A percentile compares a stretch with the other conserved stretches of the same genome.
phyloP scores from a whole-genome alignment of 495 filamentous ascomycete genomes.

The Aspergillus mulundensis region DNA sequence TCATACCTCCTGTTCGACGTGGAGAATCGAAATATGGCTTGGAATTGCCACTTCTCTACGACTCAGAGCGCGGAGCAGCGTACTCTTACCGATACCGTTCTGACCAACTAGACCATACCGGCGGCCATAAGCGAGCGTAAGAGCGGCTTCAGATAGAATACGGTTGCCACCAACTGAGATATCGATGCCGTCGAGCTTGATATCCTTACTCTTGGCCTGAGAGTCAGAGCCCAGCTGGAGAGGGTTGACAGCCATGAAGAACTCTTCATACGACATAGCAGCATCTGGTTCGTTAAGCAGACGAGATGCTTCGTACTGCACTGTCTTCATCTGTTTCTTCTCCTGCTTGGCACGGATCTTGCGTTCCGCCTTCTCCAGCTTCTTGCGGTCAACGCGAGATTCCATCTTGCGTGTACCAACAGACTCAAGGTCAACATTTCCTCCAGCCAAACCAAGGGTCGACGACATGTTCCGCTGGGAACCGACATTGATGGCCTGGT shows the following conservation, averaged over 20 bases:
- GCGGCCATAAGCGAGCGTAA: conserved; percentile 89
- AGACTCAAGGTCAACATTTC: conserved; percentile 86
- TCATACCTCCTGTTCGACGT: conserved; percentile 93
- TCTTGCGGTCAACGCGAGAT: conserved; percentile 96
- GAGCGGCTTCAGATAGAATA: conserved; percentile 82
- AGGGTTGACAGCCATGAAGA: conserved; percentile 99
- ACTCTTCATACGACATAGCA: conserved; percentile 96
- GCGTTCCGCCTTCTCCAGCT: conserved; percentile 96
- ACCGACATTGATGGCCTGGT: conserved; percentile 93
- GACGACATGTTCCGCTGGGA: conserved; percentile 93
- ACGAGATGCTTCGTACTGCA: conserved; percentile 93
- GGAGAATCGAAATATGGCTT: conserved; percentile 95
- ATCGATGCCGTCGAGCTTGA: conserved; percentile 95
- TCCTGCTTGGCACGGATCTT: conserved; percentile 99
- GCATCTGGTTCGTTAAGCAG: conserved; percentile 78
- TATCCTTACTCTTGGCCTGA: conserved; percentile 90
- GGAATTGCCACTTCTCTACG: conserved; percentile 92
- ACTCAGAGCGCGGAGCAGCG: conserved; percentile 83
- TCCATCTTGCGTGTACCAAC: conserved; percentile 90
- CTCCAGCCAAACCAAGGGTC: conserved; percentile 81
- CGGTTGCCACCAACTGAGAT: conserved; percentile 84
- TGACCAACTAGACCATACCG: conserved; percentile 97
- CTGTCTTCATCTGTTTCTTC: conserved; percentile 96
- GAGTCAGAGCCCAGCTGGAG: conserved; percentile 77
- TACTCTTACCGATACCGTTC: conserved; percentile 99